phyloP scores from a whole-genome alignment of 768 basidiomycete genomes.

The Russula dissimulans region DNA sequence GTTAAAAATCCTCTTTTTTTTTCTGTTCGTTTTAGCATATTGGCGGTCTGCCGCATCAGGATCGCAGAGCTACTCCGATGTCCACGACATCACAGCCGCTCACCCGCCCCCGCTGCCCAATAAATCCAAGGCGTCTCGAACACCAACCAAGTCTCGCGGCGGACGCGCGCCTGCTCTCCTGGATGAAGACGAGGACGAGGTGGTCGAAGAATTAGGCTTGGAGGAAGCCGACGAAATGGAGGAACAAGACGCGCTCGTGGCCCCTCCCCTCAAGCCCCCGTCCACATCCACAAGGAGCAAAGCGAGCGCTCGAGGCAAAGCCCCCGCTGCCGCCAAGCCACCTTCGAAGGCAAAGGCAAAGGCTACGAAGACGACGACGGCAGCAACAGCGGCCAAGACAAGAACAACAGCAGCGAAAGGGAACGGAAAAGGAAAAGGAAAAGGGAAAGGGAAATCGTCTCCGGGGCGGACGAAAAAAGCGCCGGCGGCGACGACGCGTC shows the following conservation, averaged over 20 bases:
- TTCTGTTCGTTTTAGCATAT: background rate
- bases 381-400: background rate
- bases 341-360: background rate
- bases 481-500: background rate
- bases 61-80: conserved; percentile 46
- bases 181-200: background rate
- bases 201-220: background rate
- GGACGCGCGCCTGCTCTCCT: background rate
- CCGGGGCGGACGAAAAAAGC: background rate
- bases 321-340: background rate
- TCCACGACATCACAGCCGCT: conserved; percentile 14
- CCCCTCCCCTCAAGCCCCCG: background rate
- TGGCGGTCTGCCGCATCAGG: background rate
- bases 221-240: background rate
- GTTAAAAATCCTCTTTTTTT: no score
- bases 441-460: background rate
- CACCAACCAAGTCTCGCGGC: background rate
- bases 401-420: background rate
- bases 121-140: background rate
- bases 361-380: background rate
- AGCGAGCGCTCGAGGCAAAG: background rate
- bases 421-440: background rate
- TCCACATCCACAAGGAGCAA: background rate
- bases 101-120: conserved; percentile 1
- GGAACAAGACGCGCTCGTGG: background rate